Conservation (phyloP, 2,329 filamentous ascomycete species). For the Aureobasidium sp. region DNA sequence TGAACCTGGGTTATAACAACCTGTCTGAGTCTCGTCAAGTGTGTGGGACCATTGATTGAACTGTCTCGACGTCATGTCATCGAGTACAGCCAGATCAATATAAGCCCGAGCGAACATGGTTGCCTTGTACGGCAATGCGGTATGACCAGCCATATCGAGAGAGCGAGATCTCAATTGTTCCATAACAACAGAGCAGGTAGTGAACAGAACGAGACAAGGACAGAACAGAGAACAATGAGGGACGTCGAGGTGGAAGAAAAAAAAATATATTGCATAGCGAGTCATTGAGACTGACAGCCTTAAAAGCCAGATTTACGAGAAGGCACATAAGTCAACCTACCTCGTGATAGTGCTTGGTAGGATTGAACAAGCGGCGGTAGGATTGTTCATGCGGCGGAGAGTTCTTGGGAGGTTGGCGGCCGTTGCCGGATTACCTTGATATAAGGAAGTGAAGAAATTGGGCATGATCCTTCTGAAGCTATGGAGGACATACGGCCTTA, state of each 20-base stretch:
- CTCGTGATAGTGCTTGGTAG: not conserved
- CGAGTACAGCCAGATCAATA: not conserved
- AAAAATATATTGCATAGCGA: not conserved
- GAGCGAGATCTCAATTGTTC: not conserved
- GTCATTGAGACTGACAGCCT: not conserved
- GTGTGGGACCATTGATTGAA: conserved; percentile 22
- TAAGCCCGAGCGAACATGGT: not conserved
- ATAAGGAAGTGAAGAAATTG: not conserved
- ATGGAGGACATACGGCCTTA: not conserved
- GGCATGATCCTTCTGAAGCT: not conserved
- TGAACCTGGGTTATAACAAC: conserved; percentile 23
- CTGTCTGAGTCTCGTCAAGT: conserved; percentile 20
- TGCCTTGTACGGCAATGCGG: not conserved
- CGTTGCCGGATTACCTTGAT: not conserved
- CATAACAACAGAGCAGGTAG: not conserved
- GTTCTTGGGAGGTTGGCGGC: not conserved
- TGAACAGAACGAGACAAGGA: not conserved
- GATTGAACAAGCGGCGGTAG: not conserved
- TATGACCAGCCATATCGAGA: not conserved
- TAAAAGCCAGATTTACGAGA: not conserved
- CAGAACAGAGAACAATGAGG: not conserved
- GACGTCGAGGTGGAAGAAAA: not conserved
- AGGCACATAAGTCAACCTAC: not conserved
- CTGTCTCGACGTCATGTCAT: conserved; percentile 22
- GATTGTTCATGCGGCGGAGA: not conserved